Base-by-base conservation (phyloP, 1,139 yeast species). In the Geotrichum cucujoidarum region DNA sequence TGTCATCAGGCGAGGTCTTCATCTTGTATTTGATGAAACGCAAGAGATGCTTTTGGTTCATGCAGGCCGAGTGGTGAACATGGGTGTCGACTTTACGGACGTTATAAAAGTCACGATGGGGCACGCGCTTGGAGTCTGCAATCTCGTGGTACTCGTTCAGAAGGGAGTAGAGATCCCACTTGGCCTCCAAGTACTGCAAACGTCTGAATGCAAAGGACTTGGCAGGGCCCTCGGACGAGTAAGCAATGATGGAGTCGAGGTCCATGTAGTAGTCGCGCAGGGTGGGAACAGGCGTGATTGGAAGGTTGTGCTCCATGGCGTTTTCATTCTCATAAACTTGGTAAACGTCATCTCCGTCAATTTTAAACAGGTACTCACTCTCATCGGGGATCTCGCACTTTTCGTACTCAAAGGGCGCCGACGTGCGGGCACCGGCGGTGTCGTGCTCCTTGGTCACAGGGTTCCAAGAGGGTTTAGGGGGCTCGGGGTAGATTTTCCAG, bases 11-110 rank as follows among this genome's bases (percentile, higher is more conserved):
- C 61, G 70, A 77, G 66, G 85, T 80, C 64, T 83, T 80, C 66
- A 83, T 77, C 69, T 92, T 92, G 65, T 89, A 87, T 68, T 94
- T 94, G 66, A 94, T 94, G 66, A 87, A 94, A 60, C 98, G 81
- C 57, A 94, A 73, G 61, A 94, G 72, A 68, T 94, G 98, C 68
- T 94, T 94, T 67, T 94, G 98, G 62, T 94, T 94, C 97, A 92
- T 92, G 67, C 97, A 90, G 8, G 99, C 99, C 13, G 96, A 86
- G 66, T 94, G 98, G 66, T 94, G 99, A 60, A 94, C 95, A 73
- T 94, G 99, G 13, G 98, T 94, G 63, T 94, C 99, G 40, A 94
- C 99, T 65, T 94, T 94, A 72, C 98, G 81, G 44, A 94, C 98
- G 62, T 92, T 94, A 70, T 92, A 92, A 62, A 92, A 92, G 67